These are phyloP conservation scores for Aaosphaeria pasadenensis DNA, from an alignment of 2,329 filamentous ascomycete genomes.

Conservation along the genomic window DNA sequence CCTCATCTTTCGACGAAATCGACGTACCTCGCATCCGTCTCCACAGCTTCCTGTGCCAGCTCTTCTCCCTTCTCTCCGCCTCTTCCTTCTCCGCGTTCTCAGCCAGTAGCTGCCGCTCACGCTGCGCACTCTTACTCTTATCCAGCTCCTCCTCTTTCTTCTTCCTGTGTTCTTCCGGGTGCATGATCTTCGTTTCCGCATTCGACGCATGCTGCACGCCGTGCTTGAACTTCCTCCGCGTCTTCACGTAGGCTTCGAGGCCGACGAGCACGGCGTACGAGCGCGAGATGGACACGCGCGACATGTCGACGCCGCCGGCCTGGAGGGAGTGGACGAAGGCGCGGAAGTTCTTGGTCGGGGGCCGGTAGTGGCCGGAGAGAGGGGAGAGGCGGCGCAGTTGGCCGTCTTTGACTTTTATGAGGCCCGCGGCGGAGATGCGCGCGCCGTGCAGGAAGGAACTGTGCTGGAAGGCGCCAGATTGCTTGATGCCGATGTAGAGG, in stretches of 20 bases:
- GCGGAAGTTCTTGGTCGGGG: conserved; percentile 77
- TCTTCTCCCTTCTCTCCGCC: conserved; percentile 34
- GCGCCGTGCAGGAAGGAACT: conserved; percentile 83
- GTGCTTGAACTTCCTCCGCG: conserved; percentile 62
- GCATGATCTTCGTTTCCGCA: conserved; percentile 57
- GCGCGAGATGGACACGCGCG: conserved; percentile 72
- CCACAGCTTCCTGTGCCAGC: conserved; percentile 29
- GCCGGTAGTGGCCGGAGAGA: conserved; percentile 74
- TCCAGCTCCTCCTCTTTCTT: conserved; percentile 51
- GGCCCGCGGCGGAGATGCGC: conserved; percentile 76
- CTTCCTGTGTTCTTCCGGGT: conserved; percentile 56
- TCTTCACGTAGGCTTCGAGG: conserved; percentile 74
- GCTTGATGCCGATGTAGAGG: conserved; percentile 87
- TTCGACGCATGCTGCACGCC: conserved; percentile 50
- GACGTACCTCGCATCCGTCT: conserved; percentile 22
- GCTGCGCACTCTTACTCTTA: conserved; percentile 60
- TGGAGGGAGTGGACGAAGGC: conserved; percentile 74
- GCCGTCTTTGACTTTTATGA: conserved; percentile 82
- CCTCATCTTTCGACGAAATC: conserved; percentile 14
- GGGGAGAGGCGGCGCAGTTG: conserved; percentile 70
- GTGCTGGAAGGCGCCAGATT: conserved; percentile 85
- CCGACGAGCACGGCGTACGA: conserved; percentile 81
- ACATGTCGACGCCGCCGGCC: conserved; percentile 74
- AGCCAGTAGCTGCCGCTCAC: conserved; percentile 53
- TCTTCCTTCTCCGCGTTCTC: conserved; percentile 46